Evolutionary conservation across 208 protist genomes (phyloP).

Genomic region (Trypanosoma lewisi): DNA sequence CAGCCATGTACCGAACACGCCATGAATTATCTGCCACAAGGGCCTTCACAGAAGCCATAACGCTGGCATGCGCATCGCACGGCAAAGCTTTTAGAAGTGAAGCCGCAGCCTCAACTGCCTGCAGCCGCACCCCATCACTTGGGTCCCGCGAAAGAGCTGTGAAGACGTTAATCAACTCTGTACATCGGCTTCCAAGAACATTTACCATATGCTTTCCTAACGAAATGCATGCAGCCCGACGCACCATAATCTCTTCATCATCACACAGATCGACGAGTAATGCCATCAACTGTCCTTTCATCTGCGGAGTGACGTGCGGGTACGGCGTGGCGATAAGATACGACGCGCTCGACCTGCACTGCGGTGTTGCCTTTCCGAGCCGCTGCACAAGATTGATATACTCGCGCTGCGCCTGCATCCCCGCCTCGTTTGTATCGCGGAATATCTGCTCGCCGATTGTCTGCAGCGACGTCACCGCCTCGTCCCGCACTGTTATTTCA

Average conservation of each 20-base stretch:
- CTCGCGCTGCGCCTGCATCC: constrained; percentile 60
- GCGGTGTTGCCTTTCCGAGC: constrained; percentile 92
- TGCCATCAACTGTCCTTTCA: constrained; percentile 61
- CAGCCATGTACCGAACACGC: constrained; percentile 98
- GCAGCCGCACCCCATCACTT: constrained; percentile 97
- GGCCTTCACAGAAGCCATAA: constrained; percentile 80
- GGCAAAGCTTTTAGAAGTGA: constrained; percentile 86
- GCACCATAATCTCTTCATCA: constrained; percentile 98
- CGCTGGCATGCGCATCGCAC: constrained; percentile 65
- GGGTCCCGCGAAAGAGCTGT: constrained; percentile 88
- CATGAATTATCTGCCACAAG: constrained; percentile 93
- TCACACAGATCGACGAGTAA: constrained; percentile 86
- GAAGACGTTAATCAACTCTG: constrained; percentile 92
- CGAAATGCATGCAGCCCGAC: constrained; percentile 91
- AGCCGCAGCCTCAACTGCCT: constrained; percentile 91
- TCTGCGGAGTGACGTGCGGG: constrained; percentile 32
- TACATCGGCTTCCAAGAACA: constrained; percentile 58
- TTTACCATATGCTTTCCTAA: constrained; percentile 84
- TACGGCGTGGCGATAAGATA: constrained; percentile 94
- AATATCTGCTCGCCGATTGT: constrained; percentile 76
- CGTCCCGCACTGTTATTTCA: constrained; percentile 97
- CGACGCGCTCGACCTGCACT: constrained; percentile 93
- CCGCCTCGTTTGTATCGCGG: constrained; percentile 19
- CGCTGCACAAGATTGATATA: constrained; percentile 89
- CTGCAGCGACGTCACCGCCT: constrained; percentile 86